Evolutionary conservation across 2,329 filamentous ascomycete genomes (phyloP).

Genomic region (Cadophora malorum): DNA sequence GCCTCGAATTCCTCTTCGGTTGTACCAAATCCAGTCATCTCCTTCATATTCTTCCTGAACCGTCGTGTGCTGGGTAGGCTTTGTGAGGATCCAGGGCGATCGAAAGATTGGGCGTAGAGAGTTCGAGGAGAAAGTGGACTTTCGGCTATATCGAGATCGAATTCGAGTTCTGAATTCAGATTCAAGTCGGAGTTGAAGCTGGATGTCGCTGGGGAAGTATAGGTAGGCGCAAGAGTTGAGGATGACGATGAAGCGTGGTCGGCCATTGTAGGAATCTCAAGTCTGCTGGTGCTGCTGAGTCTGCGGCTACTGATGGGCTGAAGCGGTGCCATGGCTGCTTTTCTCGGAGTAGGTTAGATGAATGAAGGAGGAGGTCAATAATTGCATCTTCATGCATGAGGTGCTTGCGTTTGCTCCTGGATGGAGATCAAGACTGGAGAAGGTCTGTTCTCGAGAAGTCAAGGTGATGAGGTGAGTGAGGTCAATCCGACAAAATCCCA

Average conservation of each 20-base stretch:
- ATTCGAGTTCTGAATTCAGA: constrained; percentile 20
- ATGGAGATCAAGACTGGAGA: constrained; percentile 15
- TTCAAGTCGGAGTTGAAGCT: constrained; percentile 14
- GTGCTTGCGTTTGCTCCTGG: constrained; percentile 11
- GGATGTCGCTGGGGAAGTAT: constrained; percentile 9
- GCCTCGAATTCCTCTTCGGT: constrained; percentile 57
- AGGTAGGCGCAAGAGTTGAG: constrained; percentile 19
- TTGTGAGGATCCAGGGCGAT: constrained; percentile 38
- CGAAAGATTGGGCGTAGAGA: constrained; percentile 41
- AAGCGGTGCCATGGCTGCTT: constrained; percentile 26
- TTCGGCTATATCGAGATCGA: constrained; percentile 13
- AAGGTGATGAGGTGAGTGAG: constrained; percentile 5
- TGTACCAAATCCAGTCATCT: constrained; percentile 42
- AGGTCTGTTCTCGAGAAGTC: constrained; percentile 21
- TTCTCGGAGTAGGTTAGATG: constrained; percentile 16
- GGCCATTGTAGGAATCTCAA: constrained; percentile 24
- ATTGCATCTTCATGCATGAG: constrained; percentile 31
- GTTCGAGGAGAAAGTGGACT: constrained; percentile 35
- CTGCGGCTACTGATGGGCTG: constrained; percentile 20
- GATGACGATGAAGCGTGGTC: constrained; percentile 30
- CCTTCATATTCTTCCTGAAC: constrained; percentile 43
- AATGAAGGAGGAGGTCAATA: constrained; percentile 7
- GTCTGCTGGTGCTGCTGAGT: constrained; percentile 17
- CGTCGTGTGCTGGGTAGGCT: constrained; percentile 33
- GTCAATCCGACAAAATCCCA: constrained; percentile 13